phyloP scores from a whole-genome alignment of 2,329 filamentous ascomycete species.

The Volutella citrinella region DNA sequence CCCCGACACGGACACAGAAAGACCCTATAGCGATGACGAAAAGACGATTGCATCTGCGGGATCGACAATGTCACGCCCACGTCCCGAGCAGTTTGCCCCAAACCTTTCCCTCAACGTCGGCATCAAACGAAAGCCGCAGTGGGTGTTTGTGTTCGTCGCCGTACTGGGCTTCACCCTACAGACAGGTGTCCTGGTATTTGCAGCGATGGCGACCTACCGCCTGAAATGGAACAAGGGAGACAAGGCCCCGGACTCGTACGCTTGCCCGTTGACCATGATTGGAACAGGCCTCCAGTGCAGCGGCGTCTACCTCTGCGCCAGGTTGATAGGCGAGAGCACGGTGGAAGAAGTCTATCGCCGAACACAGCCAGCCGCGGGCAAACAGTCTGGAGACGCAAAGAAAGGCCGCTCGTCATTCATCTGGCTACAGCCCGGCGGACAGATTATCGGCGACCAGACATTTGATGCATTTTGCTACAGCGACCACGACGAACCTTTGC shows the following conservation, averaged over 20 bases:
- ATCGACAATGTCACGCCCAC: no score
- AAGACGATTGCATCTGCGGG: no score
- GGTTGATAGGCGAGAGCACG: constrained; percentile 1
- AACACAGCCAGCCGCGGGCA: no score
- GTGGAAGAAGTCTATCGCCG: not conserved
- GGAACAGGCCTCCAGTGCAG: constrained; percentile 1
- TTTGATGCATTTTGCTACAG: constrained; percentile 2
- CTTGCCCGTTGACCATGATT: not conserved
- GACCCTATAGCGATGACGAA: no score
- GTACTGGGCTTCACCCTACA: not conserved
- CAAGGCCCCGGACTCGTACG: not conserved
- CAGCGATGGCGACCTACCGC: not conserved
- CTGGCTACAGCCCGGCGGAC: constrained; percentile 2
- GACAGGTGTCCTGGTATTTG: not conserved
- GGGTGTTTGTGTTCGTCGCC: not conserved
- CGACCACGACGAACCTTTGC: not conserved
- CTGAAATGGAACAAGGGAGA: constrained; percentile 3
- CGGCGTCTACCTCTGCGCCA: constrained; percentile 3
- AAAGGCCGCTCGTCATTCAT: not conserved
- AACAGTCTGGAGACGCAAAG: no score
- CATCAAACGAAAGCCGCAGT: not conserved
- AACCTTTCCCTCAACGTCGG: constrained; percentile 9
- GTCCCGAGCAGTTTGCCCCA: constrained; percentile 1
- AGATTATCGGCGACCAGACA: constrained; percentile 1
- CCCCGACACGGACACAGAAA: not conserved